Evolutionary conservation across 306 rosid species (phyloP), one percentile per base, ranked within the genome.

Genomic region (Vigna reflexopilosa): DNA sequence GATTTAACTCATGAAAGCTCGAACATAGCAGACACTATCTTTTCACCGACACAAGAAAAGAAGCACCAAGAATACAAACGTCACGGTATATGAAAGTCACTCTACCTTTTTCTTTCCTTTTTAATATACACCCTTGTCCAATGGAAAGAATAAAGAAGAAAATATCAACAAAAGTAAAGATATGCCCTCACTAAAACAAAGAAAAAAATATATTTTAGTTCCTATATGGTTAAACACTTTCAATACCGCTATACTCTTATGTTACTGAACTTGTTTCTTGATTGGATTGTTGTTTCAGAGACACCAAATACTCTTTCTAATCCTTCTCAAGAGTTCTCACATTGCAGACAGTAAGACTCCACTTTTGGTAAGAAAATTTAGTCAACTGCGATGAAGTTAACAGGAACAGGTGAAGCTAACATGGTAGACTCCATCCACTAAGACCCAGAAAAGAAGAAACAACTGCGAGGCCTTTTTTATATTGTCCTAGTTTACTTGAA

Each of bases 351-450:
- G 56, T n/a, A n/a, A 14, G 7, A 15, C 17, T 13, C 50, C 71
- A 36, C 40, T 24, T 40, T 77, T 24, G 13, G 73, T 38, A 24
- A 72, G 67, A 47, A 19, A 20, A 63, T 36, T 7, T 34, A 73
- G 75, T 63, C 61, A 54, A 79, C 84, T 52, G 49, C 36, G 5
- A 24, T 36, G 76, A 79, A 66, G 78, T 86, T 83, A 86, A 69
- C 64, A 1, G 68, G 67, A 85, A 90, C 86, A 81, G 89, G 82
- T 87, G 73, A 82, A 80, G 52, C 85, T 20, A 12, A 82, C 67
- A 67, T 66, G 12, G 26, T n/a, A 72, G 72, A 42, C 70, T 74
- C 38, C 58, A 62, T 55, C 74, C 73, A 75, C 70, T 75, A 84
- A 56, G 87, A 70, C 78, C 75, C 40, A 62, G 9, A 75, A 45